Evolutionary conservation across 2,329 filamentous ascomycete species (phyloP).

Genomic region (Gaeumannomyces sp.): DNA sequence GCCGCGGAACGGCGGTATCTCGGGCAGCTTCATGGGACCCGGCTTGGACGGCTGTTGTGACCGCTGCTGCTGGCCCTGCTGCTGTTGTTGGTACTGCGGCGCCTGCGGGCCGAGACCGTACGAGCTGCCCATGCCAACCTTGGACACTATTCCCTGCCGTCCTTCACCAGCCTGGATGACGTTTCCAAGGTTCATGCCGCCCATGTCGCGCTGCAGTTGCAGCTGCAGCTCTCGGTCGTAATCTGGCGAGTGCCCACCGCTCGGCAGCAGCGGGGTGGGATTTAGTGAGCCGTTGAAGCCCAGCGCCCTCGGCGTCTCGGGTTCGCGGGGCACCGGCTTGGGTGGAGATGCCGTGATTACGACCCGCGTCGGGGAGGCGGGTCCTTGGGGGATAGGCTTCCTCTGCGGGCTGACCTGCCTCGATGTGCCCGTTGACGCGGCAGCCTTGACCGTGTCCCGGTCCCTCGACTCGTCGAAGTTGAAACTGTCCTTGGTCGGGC

Average conservation of each 20-base stretch:
- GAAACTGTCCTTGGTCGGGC: conserved; percentile 42
- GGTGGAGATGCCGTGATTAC: neutral
- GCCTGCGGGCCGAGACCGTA: conserved; percentile 11
- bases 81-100: conserved; percentile 14
- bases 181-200: conserved; percentile 42
- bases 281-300: conserved; percentile 25
- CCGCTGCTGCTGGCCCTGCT: conserved; percentile 27
- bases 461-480: conserved; percentile 28
- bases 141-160: conserved; percentile 19
- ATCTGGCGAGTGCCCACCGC: conserved; percentile 44
- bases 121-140: conserved; percentile 17
- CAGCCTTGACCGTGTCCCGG: conserved; percentile 49
- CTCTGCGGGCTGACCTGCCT: conserved; percentile 56
- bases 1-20: conserved; percentile 51
- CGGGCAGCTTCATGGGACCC: conserved; percentile 38
- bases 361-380: neutral
- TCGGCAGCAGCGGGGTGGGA: conserved; percentile 14
- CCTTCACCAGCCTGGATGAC: conserved; percentile 7
- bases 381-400: conserved; percentile 38
- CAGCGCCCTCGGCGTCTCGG: conserved; percentile 41
- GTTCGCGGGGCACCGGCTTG: conserved; percentile 17
- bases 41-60: conserved; percentile 32
- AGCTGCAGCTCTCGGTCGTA: conserved; percentile 56
- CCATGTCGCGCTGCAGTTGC: conserved; percentile 58
- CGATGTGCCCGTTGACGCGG: conserved; percentile 39